A percentile compares a stretch with the other conserved stretches of the same genome.
Evolutionary conservation across 441 rosid genomes (phyloP).

Genomic region (Viola pubescens): DNA sequence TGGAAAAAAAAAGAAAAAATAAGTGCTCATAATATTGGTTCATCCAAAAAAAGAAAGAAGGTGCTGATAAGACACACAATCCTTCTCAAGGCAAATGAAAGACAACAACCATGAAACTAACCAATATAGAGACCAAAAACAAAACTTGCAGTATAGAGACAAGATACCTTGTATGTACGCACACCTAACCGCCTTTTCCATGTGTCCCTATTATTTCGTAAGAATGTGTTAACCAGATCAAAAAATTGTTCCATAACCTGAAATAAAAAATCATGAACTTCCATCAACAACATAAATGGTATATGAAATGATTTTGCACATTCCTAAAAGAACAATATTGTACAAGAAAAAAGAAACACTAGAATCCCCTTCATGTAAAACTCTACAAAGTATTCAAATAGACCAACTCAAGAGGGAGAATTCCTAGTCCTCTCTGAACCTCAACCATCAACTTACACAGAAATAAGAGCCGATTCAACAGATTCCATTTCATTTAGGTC

Average conservation of each 20-base stretch:
- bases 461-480: no score
- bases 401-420: no score
- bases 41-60: no score
- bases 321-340: not conserved
- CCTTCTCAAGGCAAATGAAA: no score
- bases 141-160: not conserved
- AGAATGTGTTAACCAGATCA: conserved; percentile 86
- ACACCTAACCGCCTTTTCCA: conserved; percentile 86
- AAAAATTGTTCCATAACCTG: conserved; percentile 99
- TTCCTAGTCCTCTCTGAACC: no score
- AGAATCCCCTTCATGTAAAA: not conserved
- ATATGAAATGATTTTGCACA: not conserved
- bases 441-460: no score
- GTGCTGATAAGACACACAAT: no score
- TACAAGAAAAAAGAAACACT: not conserved
- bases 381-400: not conserved
- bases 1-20: no score
- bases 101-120: no score
- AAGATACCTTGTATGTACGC: conserved; percentile 86
- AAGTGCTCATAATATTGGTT: no score
- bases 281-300: conserved; percentile 7
- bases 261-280: conserved; percentile 16
- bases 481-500: no score
- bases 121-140: not conserved
- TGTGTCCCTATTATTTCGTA: conserved; percentile 76